Evolutionary conservation across 306 rosid species (phyloP), one percentile per base, ranked within the genome.

Genomic region (Notholithocarpus densiflorus): DNA sequence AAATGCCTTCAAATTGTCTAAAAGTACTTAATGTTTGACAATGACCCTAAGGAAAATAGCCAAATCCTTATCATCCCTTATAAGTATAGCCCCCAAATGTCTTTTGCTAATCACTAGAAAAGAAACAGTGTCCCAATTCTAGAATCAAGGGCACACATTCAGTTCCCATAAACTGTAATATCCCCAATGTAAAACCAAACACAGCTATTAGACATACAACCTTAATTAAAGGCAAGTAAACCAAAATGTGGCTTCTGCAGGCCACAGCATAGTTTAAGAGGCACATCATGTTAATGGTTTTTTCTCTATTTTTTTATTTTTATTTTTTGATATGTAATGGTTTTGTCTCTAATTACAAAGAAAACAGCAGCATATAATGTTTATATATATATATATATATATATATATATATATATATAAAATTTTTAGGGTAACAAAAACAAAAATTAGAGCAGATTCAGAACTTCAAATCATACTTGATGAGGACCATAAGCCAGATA

Each of bases 241-340:
- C 78, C 57, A 75, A 20, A 75, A 48, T 15, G 70, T 43, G 56
- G 79, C 65, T 55, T 79, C 79, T 37, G 23, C 45, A 51, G 34
- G 37, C n/a, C 60, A 26, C 80, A 55, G 18, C 64, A 27, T 62
- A 0, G 11, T 9, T 18, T 21, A 18, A 55, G 60, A 55, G n/a
- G 23, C 24, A 55, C 9, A 21, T 40, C 12, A 40, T 40, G 45
- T 2, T 40, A 40, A 40, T 2, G 45, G 45, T 8, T 40, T 40
- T 40, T 2, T 40, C 45, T 37, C 10, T 6, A 6, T 6, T 34
- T 34, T 34, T 34, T 34, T 34, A 1, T 34, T 34, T 34, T 5
- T 0, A 5, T 34, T 34, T 34, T 34, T 37, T 8, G 45, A 40
- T 40, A 40, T 2, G 45, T 40, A 40, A 40, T 40, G 45, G 45